Percentiles rank a stretch among this genome's conserved stretches.
These are phyloP conservation scores for Saccharum officinarum DNA, from an alignment of 176 grass and related monocot species.

Conservation along the genomic window DNA sequence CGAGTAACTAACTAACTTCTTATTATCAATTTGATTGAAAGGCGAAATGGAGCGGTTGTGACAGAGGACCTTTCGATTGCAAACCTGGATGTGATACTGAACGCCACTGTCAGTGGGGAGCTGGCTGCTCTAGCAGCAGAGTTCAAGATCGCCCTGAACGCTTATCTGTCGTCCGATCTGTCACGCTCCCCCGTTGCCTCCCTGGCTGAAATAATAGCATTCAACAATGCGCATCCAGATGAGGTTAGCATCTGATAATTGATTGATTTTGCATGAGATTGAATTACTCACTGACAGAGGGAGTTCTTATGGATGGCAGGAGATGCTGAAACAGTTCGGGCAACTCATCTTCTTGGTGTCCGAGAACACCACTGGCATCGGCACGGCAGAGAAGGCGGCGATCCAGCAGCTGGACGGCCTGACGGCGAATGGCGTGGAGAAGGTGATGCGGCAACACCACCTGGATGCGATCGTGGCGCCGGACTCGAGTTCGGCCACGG, in stretches of 20 bases:
- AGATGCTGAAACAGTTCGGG: constrained; percentile 52
- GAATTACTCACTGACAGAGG: background rate
- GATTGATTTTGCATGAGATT: background rate
- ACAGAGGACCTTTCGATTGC: constrained; percentile 56
- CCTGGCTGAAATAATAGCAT: constrained; percentile 60
- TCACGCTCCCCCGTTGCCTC: constrained; percentile 48
- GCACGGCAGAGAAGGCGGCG: constrained; percentile 9
- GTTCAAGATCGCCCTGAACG: constrained; percentile 60
- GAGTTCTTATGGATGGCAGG: constrained; percentile 31
- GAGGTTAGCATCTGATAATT: constrained; percentile 24
- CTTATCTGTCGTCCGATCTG: constrained; percentile 52
- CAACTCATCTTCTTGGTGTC: constrained; percentile 46
- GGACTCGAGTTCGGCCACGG: background rate
- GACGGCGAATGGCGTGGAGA: constrained; percentile 42
- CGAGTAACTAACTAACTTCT: too few relatives aligned
- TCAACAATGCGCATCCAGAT: constrained; percentile 48
- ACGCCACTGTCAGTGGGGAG: constrained; percentile 50
- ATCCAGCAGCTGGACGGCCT: constrained; percentile 47
- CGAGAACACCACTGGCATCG: constrained; percentile 48
- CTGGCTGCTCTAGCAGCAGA: constrained; percentile 40
- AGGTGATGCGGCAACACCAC: constrained; percentile 38
- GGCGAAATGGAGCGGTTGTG: constrained; percentile 46
- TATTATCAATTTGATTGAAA: background rate
- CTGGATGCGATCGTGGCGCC: constrained; percentile 53
- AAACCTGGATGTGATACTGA: constrained; percentile 48